Percentiles rank a stretch among this genome's conserved stretches.
phyloP scores from a whole-genome alignment of 345 rosid genomes.

The Eutrema japonicum region DNA sequence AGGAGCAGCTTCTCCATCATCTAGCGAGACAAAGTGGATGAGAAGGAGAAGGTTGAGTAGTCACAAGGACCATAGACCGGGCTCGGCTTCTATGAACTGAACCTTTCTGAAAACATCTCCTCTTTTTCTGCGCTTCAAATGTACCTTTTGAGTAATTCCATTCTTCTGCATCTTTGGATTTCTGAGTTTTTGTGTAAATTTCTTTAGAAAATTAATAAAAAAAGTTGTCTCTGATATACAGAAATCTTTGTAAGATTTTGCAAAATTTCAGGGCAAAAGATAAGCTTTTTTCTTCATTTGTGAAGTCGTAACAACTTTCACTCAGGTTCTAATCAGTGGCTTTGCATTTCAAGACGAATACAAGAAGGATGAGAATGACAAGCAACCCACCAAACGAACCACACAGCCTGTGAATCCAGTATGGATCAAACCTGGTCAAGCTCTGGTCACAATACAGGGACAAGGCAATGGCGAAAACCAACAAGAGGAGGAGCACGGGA shows the following conservation, averaged over 20 bases:
- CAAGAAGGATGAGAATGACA: conserved; percentile 66
- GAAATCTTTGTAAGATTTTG: conserved; percentile 3
- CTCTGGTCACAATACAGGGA: conserved; percentile 63
- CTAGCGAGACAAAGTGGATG: conserved; percentile 70
- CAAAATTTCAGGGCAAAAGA: conserved; percentile 5
- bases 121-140: conserved; percentile 25
- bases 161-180: conserved; percentile 27
- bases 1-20: conserved; percentile 34
- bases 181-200: conserved; percentile 35
- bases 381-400: conserved; percentile 88
- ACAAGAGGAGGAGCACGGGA: conserved; percentile 59
- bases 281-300: conserved; percentile 5
- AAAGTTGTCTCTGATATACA: conserved; percentile 15
- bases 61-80: conserved; percentile 29
- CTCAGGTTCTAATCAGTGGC: conserved; percentile 30
- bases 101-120: background rate
- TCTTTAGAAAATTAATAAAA: conserved; percentile 19
- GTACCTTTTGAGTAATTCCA: conserved; percentile 22
- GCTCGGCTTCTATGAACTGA: conserved; percentile 34
- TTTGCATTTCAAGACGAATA: conserved; percentile 62
- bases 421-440: conserved; percentile 69
- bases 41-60: conserved; percentile 53
- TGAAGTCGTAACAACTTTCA: background rate
- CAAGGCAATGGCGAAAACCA: conserved; percentile 58
- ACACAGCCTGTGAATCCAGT: conserved; percentile 90